Conservation (phyloP, 2,329 filamentous ascomycete species). For the Aspergillus sp. region DNA sequence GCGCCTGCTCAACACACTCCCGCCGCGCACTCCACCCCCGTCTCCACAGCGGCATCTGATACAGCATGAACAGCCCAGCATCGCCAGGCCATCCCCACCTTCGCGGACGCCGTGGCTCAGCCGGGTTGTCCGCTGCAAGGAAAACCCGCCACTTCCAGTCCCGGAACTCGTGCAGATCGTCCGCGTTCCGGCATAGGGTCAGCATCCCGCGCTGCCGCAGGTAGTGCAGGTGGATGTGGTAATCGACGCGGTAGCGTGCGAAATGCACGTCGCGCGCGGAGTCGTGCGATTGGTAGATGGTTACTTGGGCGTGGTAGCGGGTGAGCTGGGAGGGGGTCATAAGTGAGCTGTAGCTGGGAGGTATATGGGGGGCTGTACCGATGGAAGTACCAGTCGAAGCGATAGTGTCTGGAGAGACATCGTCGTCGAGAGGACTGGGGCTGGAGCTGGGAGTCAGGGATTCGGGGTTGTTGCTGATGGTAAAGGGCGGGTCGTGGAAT, state of each 20-base stretch:
- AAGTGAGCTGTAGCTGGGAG: constrained; percentile 10
- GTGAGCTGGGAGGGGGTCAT: constrained; percentile 2
- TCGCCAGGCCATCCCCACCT: constrained; percentile 5
- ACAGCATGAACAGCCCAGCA: constrained; percentile 5
- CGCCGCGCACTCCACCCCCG: constrained; percentile 3
- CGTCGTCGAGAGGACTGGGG: background rate
- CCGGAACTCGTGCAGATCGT: constrained; percentile 28
- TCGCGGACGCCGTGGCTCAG: background rate
- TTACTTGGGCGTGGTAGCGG: constrained; percentile 8
- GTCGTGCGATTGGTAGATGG: constrained; percentile 2
- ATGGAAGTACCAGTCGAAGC: constrained; percentile 9
- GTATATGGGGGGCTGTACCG: constrained; percentile 1
- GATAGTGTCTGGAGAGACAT: background rate
- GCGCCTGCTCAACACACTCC: constrained; percentile 6
- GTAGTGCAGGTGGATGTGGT: constrained; percentile 33
- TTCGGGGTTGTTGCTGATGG: background rate
- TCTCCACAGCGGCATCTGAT: constrained; percentile 13
- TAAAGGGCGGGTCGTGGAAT: constrained; percentile 18
- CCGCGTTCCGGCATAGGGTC: constrained; percentile 26
- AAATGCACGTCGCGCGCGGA: constrained; percentile 14
- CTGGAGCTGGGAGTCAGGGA: background rate
- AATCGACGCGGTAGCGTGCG: constrained; percentile 30
- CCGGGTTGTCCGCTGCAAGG: background rate
- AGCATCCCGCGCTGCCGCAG: constrained; percentile 20
- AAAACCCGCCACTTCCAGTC: constrained; percentile 14